Evolutionary conservation across 495 filamentous ascomycete species (phyloP).

Genomic region (Penicillium cinerascens): DNA sequence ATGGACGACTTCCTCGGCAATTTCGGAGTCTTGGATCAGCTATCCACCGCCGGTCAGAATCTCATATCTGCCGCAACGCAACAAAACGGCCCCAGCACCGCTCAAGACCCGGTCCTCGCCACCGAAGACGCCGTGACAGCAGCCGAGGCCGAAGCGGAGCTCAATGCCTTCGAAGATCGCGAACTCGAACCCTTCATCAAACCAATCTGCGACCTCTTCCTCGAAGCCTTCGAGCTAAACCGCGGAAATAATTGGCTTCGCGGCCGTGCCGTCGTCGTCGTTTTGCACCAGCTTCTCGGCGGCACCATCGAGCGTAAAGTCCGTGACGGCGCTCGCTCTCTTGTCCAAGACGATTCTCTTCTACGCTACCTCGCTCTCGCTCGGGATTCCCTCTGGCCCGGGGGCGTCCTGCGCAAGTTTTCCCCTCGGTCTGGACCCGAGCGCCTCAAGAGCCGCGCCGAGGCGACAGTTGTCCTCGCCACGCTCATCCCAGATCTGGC

Average conservation of each 20-base stretch:
- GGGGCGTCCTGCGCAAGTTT: constrained; percentile 53
- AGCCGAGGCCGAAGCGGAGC: constrained; percentile 90
- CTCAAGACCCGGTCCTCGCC: constrained; percentile 36
- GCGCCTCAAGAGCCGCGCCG: constrained; percentile 61
- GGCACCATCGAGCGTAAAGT: constrained; percentile 93
- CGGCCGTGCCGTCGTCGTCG: constrained; percentile 87
- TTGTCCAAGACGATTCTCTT: constrained; percentile 74
- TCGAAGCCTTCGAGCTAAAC: constrained; percentile 93
- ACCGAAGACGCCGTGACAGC: constrained; percentile 63
- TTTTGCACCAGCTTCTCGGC: constrained; percentile 67
- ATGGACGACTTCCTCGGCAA: constrained; percentile 98
- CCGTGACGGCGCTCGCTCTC: constrained; percentile 67
- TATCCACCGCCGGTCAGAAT: constrained; percentile 89
- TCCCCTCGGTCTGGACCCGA: constrained; percentile 55
- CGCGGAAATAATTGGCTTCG: constrained; percentile 91
- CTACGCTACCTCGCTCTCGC: constrained; percentile 68
- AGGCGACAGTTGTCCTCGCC: constrained; percentile 76
- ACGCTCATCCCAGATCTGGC: constrained; percentile 78
- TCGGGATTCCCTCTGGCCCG: constrained; percentile 77
- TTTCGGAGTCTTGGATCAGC: constrained; percentile 90
- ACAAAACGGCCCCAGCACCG: constrained; percentile 54
- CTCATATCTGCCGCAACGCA: constrained; percentile 83
- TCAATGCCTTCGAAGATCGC: constrained; percentile 87
- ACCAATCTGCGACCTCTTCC: constrained; percentile 95
- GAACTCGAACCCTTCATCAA: constrained; percentile 95